These are phyloP conservation scores for Fusarium devonianum DNA, from an alignment of 2,329 filamentous ascomycete genomes.

Conservation along the genomic window DNA sequence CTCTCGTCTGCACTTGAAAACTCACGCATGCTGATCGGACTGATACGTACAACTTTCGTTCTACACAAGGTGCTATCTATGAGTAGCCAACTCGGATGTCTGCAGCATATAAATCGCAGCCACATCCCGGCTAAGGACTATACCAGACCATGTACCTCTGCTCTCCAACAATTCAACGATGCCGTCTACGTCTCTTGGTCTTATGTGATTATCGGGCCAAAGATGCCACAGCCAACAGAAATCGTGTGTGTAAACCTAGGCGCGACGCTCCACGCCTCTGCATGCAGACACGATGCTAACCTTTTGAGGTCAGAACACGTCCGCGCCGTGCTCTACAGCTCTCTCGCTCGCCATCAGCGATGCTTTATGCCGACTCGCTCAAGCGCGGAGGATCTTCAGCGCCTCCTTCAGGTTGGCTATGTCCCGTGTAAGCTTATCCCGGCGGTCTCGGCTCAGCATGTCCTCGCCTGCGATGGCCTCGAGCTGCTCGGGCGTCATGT, in stretches of 20 bases:
- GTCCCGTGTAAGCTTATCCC: slow-evolving; percentile 54
- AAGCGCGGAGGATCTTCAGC: slow-evolving; percentile 35
- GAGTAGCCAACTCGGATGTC: not conserved
- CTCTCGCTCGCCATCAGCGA: too few species aligned
- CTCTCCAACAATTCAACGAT: not conserved
- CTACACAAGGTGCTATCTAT: not conserved
- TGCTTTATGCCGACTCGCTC: too few species aligned
- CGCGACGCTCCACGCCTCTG: too few species aligned
- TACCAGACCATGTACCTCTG: not conserved
- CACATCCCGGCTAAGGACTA: not conserved
- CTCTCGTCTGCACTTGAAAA: not conserved
- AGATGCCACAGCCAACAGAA: too few species aligned
- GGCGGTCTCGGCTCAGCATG: slow-evolving; percentile 46
- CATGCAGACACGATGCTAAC: too few species aligned
- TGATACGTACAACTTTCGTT: not conserved
- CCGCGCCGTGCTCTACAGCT: too few species aligned
- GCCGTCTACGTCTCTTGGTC: too few species aligned
- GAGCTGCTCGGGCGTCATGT: slow-evolving; percentile 57
- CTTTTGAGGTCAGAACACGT: too few species aligned
- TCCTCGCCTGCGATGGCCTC: slow-evolving; percentile 67
- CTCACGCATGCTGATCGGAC: too few species aligned
- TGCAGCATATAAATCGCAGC: not conserved
- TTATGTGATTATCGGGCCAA: too few species aligned
- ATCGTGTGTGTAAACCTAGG: too few species aligned
- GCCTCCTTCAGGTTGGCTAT: slow-evolving; percentile 54